Evolutionary conservation across 2,329 filamentous ascomycete genomes (phyloP).

Genomic region (Tolypocladium endophyticum): DNA sequence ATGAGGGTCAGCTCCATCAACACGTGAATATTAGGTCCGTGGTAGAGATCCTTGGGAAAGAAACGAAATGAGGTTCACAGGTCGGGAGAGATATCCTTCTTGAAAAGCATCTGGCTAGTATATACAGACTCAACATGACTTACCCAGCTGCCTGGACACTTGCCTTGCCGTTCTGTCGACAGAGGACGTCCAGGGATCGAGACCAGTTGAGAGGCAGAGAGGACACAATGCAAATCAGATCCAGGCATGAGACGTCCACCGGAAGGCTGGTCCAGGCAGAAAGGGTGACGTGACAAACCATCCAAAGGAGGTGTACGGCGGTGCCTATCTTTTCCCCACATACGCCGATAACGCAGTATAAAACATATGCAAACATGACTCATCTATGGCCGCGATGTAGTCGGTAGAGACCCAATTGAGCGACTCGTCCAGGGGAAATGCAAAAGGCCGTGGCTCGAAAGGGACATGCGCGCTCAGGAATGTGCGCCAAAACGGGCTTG

Average conservation of each 20-base stretch:
- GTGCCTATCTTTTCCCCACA: constrained; percentile 17
- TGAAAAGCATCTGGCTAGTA: constrained; percentile 34
- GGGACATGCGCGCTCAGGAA: not conserved
- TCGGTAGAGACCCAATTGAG: constrained; percentile 9
- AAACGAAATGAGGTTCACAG: not conserved
- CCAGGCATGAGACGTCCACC: constrained; percentile 15
- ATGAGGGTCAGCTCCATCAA: not conserved
- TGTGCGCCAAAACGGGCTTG: constrained; percentile 1
- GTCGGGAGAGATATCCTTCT: constrained; percentile 21
- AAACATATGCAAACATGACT: constrained; percentile 23
- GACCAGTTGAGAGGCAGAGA: constrained; percentile 5
- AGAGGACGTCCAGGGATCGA: constrained; percentile 7
- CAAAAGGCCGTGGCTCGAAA: constrained; percentile 3
- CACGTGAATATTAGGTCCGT: not conserved
- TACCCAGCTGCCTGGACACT: constrained; percentile 43
- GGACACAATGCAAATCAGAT: constrained; percentile 7
- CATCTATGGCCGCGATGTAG: constrained; percentile 17
- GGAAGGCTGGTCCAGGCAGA: constrained; percentile 22
- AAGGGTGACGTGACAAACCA: constrained; percentile 14
- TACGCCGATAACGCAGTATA: constrained; percentile 15
- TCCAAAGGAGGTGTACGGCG: constrained; percentile 4
- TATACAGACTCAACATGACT: constrained; percentile 40
- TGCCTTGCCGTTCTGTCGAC: constrained; percentile 20
- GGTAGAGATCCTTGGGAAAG: not conserved
- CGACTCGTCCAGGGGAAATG: constrained; percentile 14